Percentiles rank a stretch among this genome's conserved stretches.
These are phyloP conservation scores for Balamuthia mandrillaris DNA, from an alignment of 208 protist genomes.

Conservation along the genomic window DNA sequence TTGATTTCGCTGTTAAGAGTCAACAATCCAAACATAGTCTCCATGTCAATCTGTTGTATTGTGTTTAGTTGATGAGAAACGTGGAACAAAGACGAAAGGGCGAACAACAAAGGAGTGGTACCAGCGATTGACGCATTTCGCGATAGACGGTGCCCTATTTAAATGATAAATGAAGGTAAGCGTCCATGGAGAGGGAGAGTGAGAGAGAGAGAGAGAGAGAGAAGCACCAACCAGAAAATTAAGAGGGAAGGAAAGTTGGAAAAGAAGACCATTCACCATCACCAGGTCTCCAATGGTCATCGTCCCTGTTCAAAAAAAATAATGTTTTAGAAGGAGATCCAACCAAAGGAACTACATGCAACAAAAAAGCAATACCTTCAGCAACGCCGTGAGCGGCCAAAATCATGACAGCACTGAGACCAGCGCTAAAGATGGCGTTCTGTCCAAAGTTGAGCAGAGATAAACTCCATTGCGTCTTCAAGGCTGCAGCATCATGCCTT, in stretches of 20 bases:
- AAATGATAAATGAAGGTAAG: background rate
- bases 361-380: background rate
- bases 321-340: background rate
- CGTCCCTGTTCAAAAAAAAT: slow-evolving; percentile 15
- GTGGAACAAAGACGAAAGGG: too few species aligned
- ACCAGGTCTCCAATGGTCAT: slow-evolving; percentile 74
- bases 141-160: slow-evolving; percentile 65
- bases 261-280: slow-evolving; percentile 71
- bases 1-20: slow-evolving; percentile 38
- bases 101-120: too few species aligned
- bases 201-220: background rate
- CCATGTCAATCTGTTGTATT: slow-evolving; percentile 78
- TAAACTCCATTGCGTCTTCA: slow-evolving; percentile 52
- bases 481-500: slow-evolving; percentile 53
- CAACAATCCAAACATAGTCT: slow-evolving; percentile 64
- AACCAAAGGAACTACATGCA: background rate
- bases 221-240: slow-evolving; percentile 64
- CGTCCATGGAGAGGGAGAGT: background rate
- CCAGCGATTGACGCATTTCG: slow-evolving; percentile 69
- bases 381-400: slow-evolving; percentile 60
- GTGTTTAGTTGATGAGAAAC: too few species aligned
- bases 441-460: slow-evolving; percentile 72
- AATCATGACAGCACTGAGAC: slow-evolving; percentile 67
- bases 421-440: slow-evolving; percentile 62
- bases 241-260: slow-evolving; percentile 76